Percentiles rank a stretch among this genome's conserved stretches.
These are phyloP conservation scores for Olyra latifolia DNA, from an alignment of 176 grass and related monocot species.

Conservation along the genomic window DNA sequence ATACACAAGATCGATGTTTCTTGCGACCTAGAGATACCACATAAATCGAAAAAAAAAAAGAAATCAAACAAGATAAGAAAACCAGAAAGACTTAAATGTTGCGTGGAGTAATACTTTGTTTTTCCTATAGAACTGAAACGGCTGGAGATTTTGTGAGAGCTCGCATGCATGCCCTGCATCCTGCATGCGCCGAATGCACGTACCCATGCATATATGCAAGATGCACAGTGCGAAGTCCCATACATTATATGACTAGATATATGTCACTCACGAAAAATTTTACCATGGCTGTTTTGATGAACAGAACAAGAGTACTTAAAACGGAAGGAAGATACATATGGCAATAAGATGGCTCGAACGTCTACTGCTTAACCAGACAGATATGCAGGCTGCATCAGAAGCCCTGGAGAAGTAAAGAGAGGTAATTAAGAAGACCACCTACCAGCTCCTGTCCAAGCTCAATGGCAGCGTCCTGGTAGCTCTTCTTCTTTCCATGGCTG, in stretches of 20 bases:
- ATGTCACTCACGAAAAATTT: background rate
- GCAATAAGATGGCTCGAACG: background rate
- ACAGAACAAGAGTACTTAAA: conserved; percentile 17
- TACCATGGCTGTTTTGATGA: background rate
- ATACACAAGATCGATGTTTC: conserved; percentile 53
- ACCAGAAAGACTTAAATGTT: background rate
- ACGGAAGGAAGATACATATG: background rate
- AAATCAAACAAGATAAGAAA: background rate
- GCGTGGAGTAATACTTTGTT: background rate
- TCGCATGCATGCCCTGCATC: background rate
- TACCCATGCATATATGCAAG: background rate
- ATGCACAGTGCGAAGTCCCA: background rate
- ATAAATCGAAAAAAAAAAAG: background rate
- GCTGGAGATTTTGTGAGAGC: background rate
- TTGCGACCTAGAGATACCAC: conserved; percentile 34
- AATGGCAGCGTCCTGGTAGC: conserved; percentile 52
- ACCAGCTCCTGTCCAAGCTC: conserved; percentile 53
- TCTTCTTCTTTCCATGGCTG: conserved; percentile 55
- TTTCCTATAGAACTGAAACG: background rate
- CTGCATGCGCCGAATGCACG: background rate
- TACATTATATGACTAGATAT: background rate
- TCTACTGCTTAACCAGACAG: conserved; percentile 8
- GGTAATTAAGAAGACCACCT: background rate
- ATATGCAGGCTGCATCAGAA: background rate
- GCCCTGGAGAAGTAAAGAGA: background rate